Evolutionary conservation across 768 basidiomycete genomes (phyloP), one percentile per base, ranked within the genome.

Genomic region (Tulasnella calospora): DNA sequence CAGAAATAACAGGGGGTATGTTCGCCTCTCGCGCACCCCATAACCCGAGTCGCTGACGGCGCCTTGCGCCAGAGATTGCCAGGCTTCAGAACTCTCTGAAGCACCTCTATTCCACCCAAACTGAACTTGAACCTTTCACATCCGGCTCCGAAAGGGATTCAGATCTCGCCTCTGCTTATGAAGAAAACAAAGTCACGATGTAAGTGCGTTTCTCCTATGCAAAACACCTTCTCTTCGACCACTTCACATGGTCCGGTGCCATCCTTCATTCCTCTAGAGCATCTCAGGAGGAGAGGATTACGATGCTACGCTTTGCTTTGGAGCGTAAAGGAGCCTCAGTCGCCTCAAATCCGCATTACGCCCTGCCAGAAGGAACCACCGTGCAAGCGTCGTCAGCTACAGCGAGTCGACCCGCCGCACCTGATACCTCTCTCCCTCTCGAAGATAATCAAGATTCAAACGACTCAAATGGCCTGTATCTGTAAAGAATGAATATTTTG

Each of bases 181-280:
- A 89, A 77, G 94, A 95, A 84, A 95, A 95, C 82, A 86, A 90
- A 81, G 83, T 81, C 2, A 91, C 92, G 57, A 92, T 95, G 94
- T 91, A 7, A 55, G 75, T 41, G 27, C 46, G 21, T 27, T 27
- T 67, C 23, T 17, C 13, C 55, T 57, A 57, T 69, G 69, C 78
- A 79, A 74, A n/a, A 72, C 46, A 30, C 41, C 33, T 21, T 73
- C 70, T 44, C 41, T 44, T 44, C 41, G 41, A 44, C 72, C 71
- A 6, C 33, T 51, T 55, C 61, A 47, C 69, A 76, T 55, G 74
- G 10, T 61, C 70, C 40, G 44, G 9, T 71, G 71, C 12, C 69
- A 78, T 71, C 77, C 6, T 67, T 81, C 73, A 79, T 71, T 36
- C 78, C 40, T 80, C 36, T 81, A 94, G 94, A 80, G 91, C 88